Base-by-base conservation (phyloP, 108 stramenopile species). In the Nannochloropsis gaditana region DNA sequence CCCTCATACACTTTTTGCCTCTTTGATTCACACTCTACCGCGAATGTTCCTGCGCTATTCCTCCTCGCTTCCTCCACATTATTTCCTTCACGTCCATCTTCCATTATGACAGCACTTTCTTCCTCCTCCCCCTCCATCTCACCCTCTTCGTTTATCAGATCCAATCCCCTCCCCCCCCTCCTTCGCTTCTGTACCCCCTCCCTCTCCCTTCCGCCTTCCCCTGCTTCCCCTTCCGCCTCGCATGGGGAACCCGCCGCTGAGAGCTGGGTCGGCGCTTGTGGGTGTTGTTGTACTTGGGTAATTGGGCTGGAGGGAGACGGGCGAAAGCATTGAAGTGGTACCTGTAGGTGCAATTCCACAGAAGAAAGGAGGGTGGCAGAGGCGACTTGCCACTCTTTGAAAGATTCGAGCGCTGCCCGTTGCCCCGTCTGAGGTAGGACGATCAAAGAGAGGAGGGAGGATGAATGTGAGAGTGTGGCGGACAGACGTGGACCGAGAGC, bases 121-220 rank as follows among this genome's bases (percentile, higher is more conserved):
- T 73, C 59, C 59, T 73, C 59, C 59, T 73, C 59, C 59, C n/a
- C 59, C 59, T 73, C 59, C 8, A 15, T n/a, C 59, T n/a, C 59
- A n/a, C 59, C 59, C 59, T 73, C 59, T n/a, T 73, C 59, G 19
- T n/a, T n/a, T n/a, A 73, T 73, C 59, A 73, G 19, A 6, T n/a
- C 59, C 59, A 73, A 73, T n/a, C 59, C 59, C n/a, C 6, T 4
- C 6, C n/a, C 59, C 59, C n/a, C 59, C 59, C 59, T 73, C 59
- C n/a, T n/a, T n/a, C 59, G 59, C 59, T 73, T 73, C 59, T 73
- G 31, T 1, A 31, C 31, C 31, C 31, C 31, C 31, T 31, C n/a
- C 59, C n/a, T 73, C 19, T n/a, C 59, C 59, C 59, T 1, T 3
- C 59, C 3, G 5, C n/a, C 59, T n/a, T 73, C n/a, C 59, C 15